A percentile compares a stretch with the other conserved stretches of the same genome.
phyloP scores from a whole-genome alignment of 2,329 filamentous ascomycete genomes.

The Diplodia intermedia region DNA sequence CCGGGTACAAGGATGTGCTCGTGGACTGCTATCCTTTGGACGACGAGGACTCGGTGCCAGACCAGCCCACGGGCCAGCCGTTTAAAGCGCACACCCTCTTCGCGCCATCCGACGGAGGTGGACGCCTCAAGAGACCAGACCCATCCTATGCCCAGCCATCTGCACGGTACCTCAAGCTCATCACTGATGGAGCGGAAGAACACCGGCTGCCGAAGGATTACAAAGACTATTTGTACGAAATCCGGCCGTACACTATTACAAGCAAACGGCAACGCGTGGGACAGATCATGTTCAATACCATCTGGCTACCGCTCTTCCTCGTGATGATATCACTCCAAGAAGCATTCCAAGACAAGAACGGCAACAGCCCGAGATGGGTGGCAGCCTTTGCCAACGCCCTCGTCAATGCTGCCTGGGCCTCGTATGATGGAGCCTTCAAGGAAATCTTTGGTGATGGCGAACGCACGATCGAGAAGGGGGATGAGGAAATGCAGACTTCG shows the following conservation, averaged over 20 bases:
- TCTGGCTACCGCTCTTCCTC: slow-evolving; percentile 66
- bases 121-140: slow-evolving; percentile 65
- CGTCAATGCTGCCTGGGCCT: slow-evolving; percentile 66
- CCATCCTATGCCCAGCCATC: slow-evolving; percentile 82
- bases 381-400: slow-evolving; percentile 58
- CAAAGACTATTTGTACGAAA: slow-evolving; percentile 70
- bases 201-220: slow-evolving; percentile 82
- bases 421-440: slow-evolving; percentile 70
- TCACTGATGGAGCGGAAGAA: slow-evolving; percentile 79
- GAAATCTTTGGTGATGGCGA: slow-evolving; percentile 86
- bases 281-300: slow-evolving; percentile 63
- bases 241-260: slow-evolving; percentile 76
- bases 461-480: slow-evolving; percentile 56
- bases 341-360: slow-evolving; percentile 68
- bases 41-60: slow-evolving; percentile 64
- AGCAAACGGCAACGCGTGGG: slow-evolving; percentile 71
- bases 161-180: slow-evolving; percentile 79
- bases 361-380: slow-evolving; percentile 73
- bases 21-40: slow-evolving; percentile 78
- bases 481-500: slow-evolving; percentile 21
- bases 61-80: slow-evolving; percentile 64
- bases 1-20: slow-evolving; percentile 82
- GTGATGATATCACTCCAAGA: slow-evolving; percentile 59
- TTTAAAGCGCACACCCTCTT: slow-evolving; percentile 89
- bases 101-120: slow-evolving; percentile 59